A percentile compares a stretch with the other conserved stretches of the same genome.
Evolutionary conservation across 1,284 basidiomycete species (phyloP).

Genomic region (Thecaphora thlaspeos): DNA sequence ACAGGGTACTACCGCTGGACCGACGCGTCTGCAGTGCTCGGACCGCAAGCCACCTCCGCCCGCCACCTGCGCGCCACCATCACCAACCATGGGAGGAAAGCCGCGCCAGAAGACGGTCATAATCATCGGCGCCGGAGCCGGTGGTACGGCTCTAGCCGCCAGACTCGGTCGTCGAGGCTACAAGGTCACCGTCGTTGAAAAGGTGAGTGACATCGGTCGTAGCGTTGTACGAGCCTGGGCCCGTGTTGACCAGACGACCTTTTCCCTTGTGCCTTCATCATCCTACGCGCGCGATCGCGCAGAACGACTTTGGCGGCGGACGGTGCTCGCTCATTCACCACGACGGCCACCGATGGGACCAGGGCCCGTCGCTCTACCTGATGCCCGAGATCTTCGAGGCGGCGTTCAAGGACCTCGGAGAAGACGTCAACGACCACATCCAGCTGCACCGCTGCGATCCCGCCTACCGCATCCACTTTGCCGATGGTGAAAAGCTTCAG

Average conservation of each 20-base stretch:
- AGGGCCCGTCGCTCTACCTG: slow-evolving; percentile 61
- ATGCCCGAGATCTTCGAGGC: slow-evolving; percentile 62
- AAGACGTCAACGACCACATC: slow-evolving; percentile 60
- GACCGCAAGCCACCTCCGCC: no score
- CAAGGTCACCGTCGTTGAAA: slow-evolving; percentile 61
- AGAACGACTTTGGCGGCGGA: slow-evolving; percentile 59
- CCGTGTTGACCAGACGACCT: no score
- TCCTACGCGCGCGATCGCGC: background rate
- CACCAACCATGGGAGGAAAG: background rate
- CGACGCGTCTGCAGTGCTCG: no score
- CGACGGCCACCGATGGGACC: slow-evolving; percentile 60
- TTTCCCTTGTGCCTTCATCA: background rate
- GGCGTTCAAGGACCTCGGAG: slow-evolving; percentile 61
- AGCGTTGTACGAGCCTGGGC: no score
- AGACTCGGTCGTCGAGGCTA: slow-evolving; percentile 61
- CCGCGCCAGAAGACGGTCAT: slow-evolving; percentile 35
- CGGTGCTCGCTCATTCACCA: slow-evolving; percentile 62
- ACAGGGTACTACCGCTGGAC: no score
- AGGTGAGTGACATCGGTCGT: slow-evolving; percentile 11
- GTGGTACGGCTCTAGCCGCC: slow-evolving; percentile 61
- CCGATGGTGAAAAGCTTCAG: slow-evolving; percentile 54
- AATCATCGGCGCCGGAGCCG: slow-evolving; percentile 61
- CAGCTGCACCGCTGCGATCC: slow-evolving; percentile 55
- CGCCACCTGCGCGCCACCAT: no score
- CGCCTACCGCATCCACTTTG: slow-evolving; percentile 49